phyloP scores from a whole-genome alignment of 2,329 filamentous ascomycete species.

The Fusarium anthophilum region DNA sequence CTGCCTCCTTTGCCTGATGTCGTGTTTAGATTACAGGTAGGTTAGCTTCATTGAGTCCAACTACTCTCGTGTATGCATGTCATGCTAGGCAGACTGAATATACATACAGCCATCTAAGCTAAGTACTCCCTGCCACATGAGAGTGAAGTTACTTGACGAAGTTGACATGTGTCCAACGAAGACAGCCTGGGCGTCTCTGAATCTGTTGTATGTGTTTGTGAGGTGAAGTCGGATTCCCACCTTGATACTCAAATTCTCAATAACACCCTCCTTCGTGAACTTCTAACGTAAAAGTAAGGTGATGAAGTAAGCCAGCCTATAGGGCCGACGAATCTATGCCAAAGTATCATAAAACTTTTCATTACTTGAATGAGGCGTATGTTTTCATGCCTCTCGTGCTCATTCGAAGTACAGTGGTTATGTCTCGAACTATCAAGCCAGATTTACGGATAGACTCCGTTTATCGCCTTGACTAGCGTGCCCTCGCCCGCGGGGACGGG shows the following conservation, averaged over 20 bases:
- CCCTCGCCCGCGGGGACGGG: constrained; percentile 37
- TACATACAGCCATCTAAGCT: background rate
- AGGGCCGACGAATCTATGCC: background rate
- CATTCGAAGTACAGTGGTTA: background rate
- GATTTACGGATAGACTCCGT: constrained; percentile 13
- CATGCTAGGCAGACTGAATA: background rate
- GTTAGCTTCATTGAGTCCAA: background rate
- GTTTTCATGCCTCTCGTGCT: background rate
- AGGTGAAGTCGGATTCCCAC: background rate
- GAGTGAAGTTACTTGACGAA: background rate
- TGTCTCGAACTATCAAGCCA: constrained; percentile 18
- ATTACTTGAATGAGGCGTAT: background rate
- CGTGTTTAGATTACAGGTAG: constrained; percentile 5
- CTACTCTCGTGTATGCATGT: background rate
- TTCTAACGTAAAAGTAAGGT: background rate
- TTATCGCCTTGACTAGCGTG: constrained; percentile 33
- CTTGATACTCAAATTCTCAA: background rate
- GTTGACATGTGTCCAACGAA: background rate
- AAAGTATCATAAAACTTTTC: background rate
- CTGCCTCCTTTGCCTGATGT: background rate
- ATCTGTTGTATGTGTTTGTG: background rate
- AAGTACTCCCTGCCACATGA: background rate
- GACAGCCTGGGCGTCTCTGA: background rate
- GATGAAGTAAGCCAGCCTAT: background rate
- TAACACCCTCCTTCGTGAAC: background rate